Conservation (phyloP, 2,329 filamentous ascomycete species). For the Xylaria sp. region DNA sequence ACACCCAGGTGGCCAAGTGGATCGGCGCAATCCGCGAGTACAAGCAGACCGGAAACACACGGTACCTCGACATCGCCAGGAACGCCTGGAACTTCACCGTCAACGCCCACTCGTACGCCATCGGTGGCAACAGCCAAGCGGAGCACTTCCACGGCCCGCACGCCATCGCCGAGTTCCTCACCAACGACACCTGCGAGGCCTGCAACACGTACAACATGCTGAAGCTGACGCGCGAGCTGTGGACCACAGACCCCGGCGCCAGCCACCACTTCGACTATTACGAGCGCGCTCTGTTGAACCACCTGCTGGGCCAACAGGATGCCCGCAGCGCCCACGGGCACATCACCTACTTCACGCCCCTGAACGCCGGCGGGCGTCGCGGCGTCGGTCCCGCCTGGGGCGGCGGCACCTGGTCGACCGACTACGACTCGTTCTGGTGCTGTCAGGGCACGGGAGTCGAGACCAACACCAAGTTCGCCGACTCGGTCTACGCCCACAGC, state of each 20-base stretch:
- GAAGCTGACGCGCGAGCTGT: constrained; percentile 56
- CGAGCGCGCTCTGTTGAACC: constrained; percentile 53
- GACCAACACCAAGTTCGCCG: constrained; percentile 57
- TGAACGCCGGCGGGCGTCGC: constrained; percentile 49
- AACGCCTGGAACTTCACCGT: constrained; percentile 54
- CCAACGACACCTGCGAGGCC: constrained; percentile 51
- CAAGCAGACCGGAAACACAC: constrained; percentile 47
- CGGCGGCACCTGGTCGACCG: constrained; percentile 57
- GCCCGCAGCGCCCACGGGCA: constrained; percentile 49
- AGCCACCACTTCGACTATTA: constrained; percentile 59
- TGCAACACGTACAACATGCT: constrained; percentile 63
- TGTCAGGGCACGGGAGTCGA: constrained; percentile 56
- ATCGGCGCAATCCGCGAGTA: constrained; percentile 54
- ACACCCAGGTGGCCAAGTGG: constrained; percentile 58
- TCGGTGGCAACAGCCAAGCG: constrained; percentile 56
- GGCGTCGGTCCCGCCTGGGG: constrained; percentile 57
- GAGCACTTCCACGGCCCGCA: constrained; percentile 54
- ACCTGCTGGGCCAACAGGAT: constrained; percentile 53
- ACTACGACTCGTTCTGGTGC: constrained; percentile 57
- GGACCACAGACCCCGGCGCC: constrained; percentile 45
- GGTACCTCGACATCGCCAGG: constrained; percentile 51
- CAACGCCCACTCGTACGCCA: constrained; percentile 52
- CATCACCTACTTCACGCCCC: constrained; percentile 56
- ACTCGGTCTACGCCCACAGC: constrained; percentile 54
- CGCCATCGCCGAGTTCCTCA: constrained; percentile 48